Conservation (phyloP, 169 alveolate species). For the Toxoplasma gondii region DNA sequence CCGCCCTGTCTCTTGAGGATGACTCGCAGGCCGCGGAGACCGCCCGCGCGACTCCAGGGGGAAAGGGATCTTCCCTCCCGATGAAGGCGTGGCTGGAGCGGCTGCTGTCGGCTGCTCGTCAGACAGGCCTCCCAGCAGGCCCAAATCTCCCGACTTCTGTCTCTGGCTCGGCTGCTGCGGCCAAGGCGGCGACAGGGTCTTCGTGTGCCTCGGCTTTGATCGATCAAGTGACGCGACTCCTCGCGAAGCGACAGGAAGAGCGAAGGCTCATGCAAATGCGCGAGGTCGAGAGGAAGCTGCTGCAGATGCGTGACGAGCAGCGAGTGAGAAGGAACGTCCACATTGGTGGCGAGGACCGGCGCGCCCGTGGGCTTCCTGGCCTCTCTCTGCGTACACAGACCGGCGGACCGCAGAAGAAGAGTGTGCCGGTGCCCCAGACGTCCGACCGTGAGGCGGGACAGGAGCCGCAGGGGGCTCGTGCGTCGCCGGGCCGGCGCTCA, state of each 20-base stretch:
- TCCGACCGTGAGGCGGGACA: too few relatives aligned
- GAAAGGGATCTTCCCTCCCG: neutral
- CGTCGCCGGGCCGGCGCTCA: neutral
- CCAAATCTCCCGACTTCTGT: neutral
- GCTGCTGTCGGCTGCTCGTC: neutral
- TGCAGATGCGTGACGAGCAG: neutral
- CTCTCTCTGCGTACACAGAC: too few relatives aligned
- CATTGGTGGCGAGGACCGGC: neutral
- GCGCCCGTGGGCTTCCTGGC: neutral
- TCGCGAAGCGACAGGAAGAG: neutral
- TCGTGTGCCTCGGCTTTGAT: neutral
- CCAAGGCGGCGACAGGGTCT: neutral
- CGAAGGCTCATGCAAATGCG: neutral
- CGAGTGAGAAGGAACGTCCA: neutral
- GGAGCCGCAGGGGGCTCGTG: too few relatives aligned
- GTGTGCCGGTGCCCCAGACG: too few relatives aligned
- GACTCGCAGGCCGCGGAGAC: neutral
- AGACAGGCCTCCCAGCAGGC: neutral
- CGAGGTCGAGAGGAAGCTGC: neutral
- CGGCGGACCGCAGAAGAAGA: too few relatives aligned
- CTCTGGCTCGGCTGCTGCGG: neutral
- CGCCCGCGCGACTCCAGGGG: neutral
- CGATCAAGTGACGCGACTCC: neutral
- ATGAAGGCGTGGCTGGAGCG: slow-evolving; percentile 8
- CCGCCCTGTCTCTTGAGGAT: neutral